These are phyloP conservation scores for Phytophthora colocasiae DNA, from an alignment of 352 stramenopile species.

Conservation along the genomic window DNA sequence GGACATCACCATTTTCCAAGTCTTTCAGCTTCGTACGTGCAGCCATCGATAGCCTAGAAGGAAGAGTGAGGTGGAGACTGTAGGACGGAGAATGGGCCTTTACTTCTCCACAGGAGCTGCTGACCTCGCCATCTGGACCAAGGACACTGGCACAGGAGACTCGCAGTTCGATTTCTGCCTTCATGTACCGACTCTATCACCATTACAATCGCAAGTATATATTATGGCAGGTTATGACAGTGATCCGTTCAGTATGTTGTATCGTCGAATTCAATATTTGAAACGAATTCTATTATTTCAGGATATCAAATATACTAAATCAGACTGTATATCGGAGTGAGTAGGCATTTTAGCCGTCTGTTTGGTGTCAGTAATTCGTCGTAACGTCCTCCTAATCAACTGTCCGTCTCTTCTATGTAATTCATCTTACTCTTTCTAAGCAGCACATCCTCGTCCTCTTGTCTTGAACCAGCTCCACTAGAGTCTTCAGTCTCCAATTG, in stretches of 20 bases:
- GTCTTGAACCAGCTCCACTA: background rate
- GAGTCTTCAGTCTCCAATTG: slow-evolving; percentile 5
- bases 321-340: slow-evolving; percentile 7
- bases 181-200: too few species aligned
- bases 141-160: too few species aligned
- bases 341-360: too few species aligned
- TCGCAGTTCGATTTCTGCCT: slow-evolving; percentile 15
- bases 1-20: slow-evolving; percentile 19
- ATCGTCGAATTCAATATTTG: too few species aligned
- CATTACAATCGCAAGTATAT: too few species aligned
- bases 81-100: slow-evolving; percentile 9
- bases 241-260: too few species aligned
- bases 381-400: background rate
- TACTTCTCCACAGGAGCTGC: too few species aligned
- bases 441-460: too few species aligned
- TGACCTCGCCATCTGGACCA: background rate
- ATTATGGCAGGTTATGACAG: too few species aligned
- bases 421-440: background rate
- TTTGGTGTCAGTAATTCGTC: background rate
- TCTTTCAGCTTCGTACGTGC: slow-evolving; percentile 10
- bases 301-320: slow-evolving; percentile 6
- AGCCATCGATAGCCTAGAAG: background rate
- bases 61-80: background rate
- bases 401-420: background rate
- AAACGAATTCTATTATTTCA: too few species aligned